Evolutionary conservation across 2,329 filamentous ascomycete species (phyloP).

Genomic region (Fusarium xyrophilum): DNA sequence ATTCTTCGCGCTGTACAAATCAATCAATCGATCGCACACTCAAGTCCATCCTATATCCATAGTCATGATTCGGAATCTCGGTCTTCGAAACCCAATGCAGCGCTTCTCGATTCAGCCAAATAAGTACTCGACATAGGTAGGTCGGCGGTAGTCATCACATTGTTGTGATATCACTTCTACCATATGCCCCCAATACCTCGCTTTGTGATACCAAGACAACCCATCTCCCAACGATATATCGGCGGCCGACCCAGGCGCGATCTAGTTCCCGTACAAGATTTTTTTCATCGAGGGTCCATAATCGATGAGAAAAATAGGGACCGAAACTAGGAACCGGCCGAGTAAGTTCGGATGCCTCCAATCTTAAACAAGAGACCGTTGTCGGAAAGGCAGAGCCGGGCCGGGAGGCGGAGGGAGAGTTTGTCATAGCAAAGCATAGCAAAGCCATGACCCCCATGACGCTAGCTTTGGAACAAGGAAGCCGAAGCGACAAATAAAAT

Average conservation of each 20-base stretch:
- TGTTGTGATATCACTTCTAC: neutral
- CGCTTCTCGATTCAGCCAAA: neutral
- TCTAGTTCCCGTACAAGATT: neutral
- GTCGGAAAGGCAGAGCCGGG: conserved; percentile 4
- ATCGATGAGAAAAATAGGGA: conserved; percentile 2
- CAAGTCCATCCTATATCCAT: conserved; percentile 19
- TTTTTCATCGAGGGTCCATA: neutral
- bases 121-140: neutral
- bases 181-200: neutral
- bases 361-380: conserved; percentile 7
- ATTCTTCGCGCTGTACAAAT: conserved; percentile 14
- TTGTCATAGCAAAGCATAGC: neutral
- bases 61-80: conserved; percentile 21
- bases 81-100: neutral
- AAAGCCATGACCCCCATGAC: neutral
- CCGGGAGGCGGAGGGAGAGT: neutral
- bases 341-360: conserved; percentile 20
- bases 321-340: conserved; percentile 13
- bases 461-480: neutral
- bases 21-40: conserved; percentile 13
- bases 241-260: neutral
- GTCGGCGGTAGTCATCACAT: neutral
- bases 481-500: conserved; percentile 12
- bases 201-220: neutral
- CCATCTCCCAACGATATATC: neutral